A percentile compares a stretch with the other conserved stretches of the same genome.
These are phyloP conservation scores for Carpinus fangiana DNA, from an alignment of 306 rosid genomes.

Conservation along the genomic window DNA sequence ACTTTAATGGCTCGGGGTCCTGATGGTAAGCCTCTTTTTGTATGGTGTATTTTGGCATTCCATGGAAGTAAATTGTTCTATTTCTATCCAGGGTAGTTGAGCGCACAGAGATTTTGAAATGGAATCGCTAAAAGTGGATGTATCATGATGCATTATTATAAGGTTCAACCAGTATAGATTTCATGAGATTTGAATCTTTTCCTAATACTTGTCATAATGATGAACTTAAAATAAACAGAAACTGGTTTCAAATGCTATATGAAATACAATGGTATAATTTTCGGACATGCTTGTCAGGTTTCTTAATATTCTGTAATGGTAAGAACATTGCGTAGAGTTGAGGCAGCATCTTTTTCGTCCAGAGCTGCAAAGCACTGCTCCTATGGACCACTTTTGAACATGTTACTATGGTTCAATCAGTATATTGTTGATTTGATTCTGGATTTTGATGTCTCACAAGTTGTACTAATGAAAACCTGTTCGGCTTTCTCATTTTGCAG, in stretches of 20 bases:
- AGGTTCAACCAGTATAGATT: not conserved
- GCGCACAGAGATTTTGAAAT: not conserved
- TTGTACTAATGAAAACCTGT: constrained; percentile 11
- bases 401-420: not conserved
- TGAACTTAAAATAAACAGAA: not conserved
- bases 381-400: not conserved
- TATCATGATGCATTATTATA: not conserved
- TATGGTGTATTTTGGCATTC: constrained; percentile 11
- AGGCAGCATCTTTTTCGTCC: not conserved
- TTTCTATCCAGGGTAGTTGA: not conserved
- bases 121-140: not conserved
- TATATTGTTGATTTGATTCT: not conserved
- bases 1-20: constrained; percentile 96
- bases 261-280: not conserved
- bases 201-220: not conserved
- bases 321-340: not conserved
- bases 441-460: not conserved
- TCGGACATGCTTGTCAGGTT: not conserved
- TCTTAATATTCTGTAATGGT: not conserved
- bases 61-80: not conserved
- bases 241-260: not conserved
- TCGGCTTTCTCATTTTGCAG: constrained; percentile 42
- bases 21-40: constrained; percentile 56
- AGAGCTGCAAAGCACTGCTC: not conserved
- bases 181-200: not conserved